phyloP scores from a whole-genome alignment of 768 basidiomycete genomes.

The Suillus luteus region DNA sequence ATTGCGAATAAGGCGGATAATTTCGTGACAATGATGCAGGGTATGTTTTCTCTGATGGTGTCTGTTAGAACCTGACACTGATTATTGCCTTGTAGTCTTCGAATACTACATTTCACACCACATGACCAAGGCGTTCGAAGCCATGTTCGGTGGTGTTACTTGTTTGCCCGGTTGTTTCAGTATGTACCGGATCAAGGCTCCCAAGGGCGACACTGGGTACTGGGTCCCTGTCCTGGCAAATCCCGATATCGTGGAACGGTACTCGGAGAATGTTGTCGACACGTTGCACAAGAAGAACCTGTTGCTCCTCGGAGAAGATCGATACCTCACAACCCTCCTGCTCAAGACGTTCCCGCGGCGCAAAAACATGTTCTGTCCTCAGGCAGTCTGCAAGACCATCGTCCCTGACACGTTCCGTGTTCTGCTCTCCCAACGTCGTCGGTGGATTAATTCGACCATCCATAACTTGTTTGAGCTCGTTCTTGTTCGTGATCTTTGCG shows the following conservation, averaged over 20 bases:
- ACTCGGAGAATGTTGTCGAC: slow-evolving; percentile 99
- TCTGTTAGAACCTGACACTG: slow-evolving; percentile 13
- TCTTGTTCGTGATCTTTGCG: slow-evolving; percentile 96
- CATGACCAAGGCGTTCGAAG: slow-evolving; percentile 98
- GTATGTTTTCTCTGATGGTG: slow-evolving; percentile 46
- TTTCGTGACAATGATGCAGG: slow-evolving; percentile 99
- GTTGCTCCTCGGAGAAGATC: slow-evolving; percentile 96
- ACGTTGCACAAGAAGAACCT: slow-evolving; percentile 99
- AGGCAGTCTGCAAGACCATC: slow-evolving; percentile 98
- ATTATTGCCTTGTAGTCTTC: slow-evolving; percentile 63
- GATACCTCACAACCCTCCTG: slow-evolving; percentile 96
- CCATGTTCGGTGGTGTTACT: slow-evolving; percentile 99
- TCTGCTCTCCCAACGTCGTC: slow-evolving; percentile 91
- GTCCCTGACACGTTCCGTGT: slow-evolving; percentile 96
- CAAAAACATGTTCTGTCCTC: slow-evolving; percentile 98
- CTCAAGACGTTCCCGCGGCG: slow-evolving; percentile 99
- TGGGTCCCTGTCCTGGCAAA: slow-evolving; percentile 99
- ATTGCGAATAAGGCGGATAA: slow-evolving; percentile 99
- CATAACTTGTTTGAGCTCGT: slow-evolving; percentile 96
- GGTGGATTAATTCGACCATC: slow-evolving; percentile 99
- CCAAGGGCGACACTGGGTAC: slow-evolving; percentile 93
- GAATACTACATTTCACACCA: slow-evolving; percentile 99
- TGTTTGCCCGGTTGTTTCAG: slow-evolving; percentile 99
- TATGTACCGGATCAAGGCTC: slow-evolving; percentile 99
- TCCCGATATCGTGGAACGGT: slow-evolving; percentile 97